Evolutionary conservation across 306 rosid genomes (phyloP).

Genomic region (Benincasa hispida): DNA sequence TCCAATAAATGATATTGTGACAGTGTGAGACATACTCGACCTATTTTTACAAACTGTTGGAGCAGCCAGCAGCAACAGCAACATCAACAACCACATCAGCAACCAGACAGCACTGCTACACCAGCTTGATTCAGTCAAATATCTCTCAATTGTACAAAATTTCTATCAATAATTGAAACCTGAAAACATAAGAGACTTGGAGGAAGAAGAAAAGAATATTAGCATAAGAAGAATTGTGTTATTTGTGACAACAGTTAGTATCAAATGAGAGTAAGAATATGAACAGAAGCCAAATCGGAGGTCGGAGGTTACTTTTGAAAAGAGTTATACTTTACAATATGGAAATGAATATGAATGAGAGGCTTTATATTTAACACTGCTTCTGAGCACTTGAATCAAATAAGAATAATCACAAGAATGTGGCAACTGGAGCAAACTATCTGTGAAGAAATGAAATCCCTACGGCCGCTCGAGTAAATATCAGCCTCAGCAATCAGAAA

Average conservation of each 20-base stretch:
- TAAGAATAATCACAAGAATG: slow-evolving; percentile 31
- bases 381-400: slow-evolving; percentile 28
- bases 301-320: background rate
- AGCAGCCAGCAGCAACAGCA: background rate
- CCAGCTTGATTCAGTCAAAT: slow-evolving; percentile 6
- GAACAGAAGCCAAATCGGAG: slow-evolving; percentile 1
- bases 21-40: slow-evolving; percentile 5
- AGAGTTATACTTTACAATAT: slow-evolving; percentile 10
- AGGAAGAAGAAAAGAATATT: background rate
- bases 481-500: slow-evolving; percentile 11
- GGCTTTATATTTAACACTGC: slow-evolving; percentile 31
- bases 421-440: slow-evolving; percentile 25
- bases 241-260: background rate
- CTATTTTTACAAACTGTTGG: background rate
- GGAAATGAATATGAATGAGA: slow-evolving; percentile 32
- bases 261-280: background rate
- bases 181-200: background rate
- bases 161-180: background rate
- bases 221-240: background rate
- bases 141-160: background rate
- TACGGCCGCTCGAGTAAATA: slow-evolving; percentile 20
- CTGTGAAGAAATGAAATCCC: slow-evolving; percentile 19
- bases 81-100: no score
- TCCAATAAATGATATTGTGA: background rate
- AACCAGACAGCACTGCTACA: background rate